Base-by-base conservation (phyloP, 768 basidiomycete genomes). In the Aureoboletus auriporus region DNA sequence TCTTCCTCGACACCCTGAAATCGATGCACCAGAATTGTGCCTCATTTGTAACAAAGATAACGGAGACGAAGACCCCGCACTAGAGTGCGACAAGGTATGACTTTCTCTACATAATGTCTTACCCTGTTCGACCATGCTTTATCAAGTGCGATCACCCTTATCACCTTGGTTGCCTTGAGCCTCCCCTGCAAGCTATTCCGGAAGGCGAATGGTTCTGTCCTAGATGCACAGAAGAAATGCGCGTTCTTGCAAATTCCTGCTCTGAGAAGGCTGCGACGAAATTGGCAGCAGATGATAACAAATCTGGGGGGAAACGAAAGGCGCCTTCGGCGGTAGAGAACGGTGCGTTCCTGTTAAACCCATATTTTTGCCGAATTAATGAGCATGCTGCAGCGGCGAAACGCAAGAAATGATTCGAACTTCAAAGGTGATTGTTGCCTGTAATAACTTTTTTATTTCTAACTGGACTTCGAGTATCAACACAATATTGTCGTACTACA, bases 141-240 rank as follows among this genome's bases (percentile, higher is more conserved):
- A 12, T 9, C 47, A 49, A 95, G 89, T 98, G 94, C 62, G 94
- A 98, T 62, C 75, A 78, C 37, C 89, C 92, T 1, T 95, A 86
- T 65, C 94, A 97, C 65, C 73, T 89, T 12, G 74, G 74, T 11
- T 98, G 94, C 65, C 78, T 94, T 39, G 70, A 73, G 37, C 92
- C 93, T 14, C 90, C 93, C 2, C 69, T 98, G 39, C 64, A 70
- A 13, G 80, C 75, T 5, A 72, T 94, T 14, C 94, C 94, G 0
- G 86, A 88, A 30, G 94, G 89, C 33, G 89, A 93, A 69, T 93
- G 93, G 92, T 92, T 92, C 74, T 95, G 93, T 59, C 82, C 86
- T 0, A 73, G 79, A 47, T 95, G 93, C 61, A 66, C 69, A 9
- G 73, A 73, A 30, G 75, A 78, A 17, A 83, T 83, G 4, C 78